Base-by-base conservation (phyloP, 495 filamentous ascomycete genomes). In the Penicillium cosmopolitanum region DNA sequence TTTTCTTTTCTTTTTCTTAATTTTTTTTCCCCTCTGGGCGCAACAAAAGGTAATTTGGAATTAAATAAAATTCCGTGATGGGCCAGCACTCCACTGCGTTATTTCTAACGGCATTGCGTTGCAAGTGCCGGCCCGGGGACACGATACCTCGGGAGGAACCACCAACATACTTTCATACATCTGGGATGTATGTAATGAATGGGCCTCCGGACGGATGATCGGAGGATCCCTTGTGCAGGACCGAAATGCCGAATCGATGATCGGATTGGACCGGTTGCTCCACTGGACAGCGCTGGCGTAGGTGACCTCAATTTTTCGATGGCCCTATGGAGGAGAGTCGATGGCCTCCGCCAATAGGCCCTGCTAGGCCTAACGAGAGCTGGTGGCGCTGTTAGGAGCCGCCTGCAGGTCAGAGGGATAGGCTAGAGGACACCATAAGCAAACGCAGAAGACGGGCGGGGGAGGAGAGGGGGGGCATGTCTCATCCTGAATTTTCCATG, bases 261-360 rank as follows among this genome's bases (percentile, higher is more conserved):
- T 64, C 58, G 51, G 50, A 65, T 28, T 61, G 55, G 58, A 57
- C 52, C 56, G 52, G 53, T 31, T 23, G n/a, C 46, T 48, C 46
- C 46, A 48, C 46, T 11, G 13, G 21, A 28, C 15, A 48, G 23
- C 42, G 16, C 9, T 44, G 42, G 46, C 42, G 42, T 38, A 54
- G 47, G 51, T 59, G 57, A 55, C 46, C 57, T 60, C 57, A 55
- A 55, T 21, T 43, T 60, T 55, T 55, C 46, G 51, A 58, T 62
- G 33, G 16, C 42, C 50, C 50, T 47, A 57, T 53, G 50, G 33
- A 47, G 38, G 21, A 6, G 16, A 44, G 42, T 44, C 16, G 42
- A 19, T 44, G 42, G 15, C 42, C 3, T 16, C 16, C 6, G 42
- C n/a, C 42, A 44, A 44, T 44, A 4, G 46, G n/a, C 46, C 46